Percentiles rank a stretch among this genome's conserved stretches.
Conservation (phyloP, 2,329 filamentous ascomycete genomes). For the Neoascochyta sp. region DNA sequence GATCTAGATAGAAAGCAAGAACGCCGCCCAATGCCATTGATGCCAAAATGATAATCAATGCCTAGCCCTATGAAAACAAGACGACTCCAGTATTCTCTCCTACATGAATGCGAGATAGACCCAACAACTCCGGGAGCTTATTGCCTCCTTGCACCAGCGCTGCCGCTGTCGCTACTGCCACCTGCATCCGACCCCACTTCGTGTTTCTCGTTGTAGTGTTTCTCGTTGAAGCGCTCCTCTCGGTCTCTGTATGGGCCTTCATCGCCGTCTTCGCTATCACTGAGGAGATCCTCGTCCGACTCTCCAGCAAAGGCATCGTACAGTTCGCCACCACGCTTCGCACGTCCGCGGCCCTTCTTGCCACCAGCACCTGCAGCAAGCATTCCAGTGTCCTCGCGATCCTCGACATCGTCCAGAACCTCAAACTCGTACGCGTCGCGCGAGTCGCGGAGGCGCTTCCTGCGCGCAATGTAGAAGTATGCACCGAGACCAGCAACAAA, state of each 20-base stretch:
- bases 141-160: slow-evolving; percentile 25
- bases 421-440: slow-evolving; percentile 92
- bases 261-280: slow-evolving; percentile 40
- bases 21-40: slow-evolving; percentile 15
- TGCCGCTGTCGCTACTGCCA: slow-evolving; percentile 23
- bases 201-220: slow-evolving; percentile 15
- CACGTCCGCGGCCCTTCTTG: slow-evolving; percentile 43
- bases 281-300: slow-evolving; percentile 68
- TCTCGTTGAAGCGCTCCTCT: slow-evolving; percentile 33
- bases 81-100: too few relatives aligned
- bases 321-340: slow-evolving; percentile 74
- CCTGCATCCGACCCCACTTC: slow-evolving; percentile 13
- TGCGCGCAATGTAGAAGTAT: slow-evolving; percentile 76
- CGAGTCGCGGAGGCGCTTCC: slow-evolving; percentile 69
- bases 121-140: too few relatives aligned
- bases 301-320: slow-evolving; percentile 98
- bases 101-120: too few relatives aligned
- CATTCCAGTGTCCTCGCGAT: slow-evolving; percentile 51
- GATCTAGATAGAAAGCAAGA: slow-evolving; percentile 4
- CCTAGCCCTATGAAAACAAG: too few relatives aligned
- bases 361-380: slow-evolving; percentile 34
- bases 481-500: slow-evolving; percentile 80
- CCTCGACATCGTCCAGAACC: slow-evolving; percentile 78
- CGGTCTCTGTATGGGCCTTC: slow-evolving; percentile 37
- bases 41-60: too few relatives aligned